Evolutionary conservation across 176 grass and related monocot species (phyloP).

Genomic region (Carex myosuroides): DNA sequence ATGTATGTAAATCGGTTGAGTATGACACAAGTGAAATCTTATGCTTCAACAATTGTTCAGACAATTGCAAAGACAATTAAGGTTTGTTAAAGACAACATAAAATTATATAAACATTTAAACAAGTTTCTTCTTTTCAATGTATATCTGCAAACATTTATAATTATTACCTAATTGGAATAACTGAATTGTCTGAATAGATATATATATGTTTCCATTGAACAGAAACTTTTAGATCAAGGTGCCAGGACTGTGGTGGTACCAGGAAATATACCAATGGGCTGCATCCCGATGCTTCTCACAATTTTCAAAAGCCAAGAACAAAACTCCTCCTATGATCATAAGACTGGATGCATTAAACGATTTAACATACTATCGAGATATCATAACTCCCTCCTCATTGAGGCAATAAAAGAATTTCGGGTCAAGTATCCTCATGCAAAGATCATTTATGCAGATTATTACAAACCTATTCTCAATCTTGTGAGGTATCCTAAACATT

Average conservation of each 20-base stretch:
- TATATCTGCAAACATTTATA: neutral
- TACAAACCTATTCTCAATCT: constrained; percentile 55
- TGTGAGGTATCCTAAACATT: constrained; percentile 38
- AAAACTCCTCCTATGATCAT: constrained; percentile 35
- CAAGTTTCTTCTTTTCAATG: neutral
- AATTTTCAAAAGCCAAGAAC: constrained; percentile 35
- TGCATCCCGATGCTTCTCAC: constrained; percentile 70
- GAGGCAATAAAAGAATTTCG: constrained; percentile 40
- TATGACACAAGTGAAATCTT: neutral
- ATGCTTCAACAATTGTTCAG: constrained; percentile 19
- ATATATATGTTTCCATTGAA: neutral
- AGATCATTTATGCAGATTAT: constrained; percentile 78
- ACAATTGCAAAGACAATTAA: constrained; percentile 27
- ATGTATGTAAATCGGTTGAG: neutral
- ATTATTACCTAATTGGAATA: neutral
- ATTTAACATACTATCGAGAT: constrained; percentile 44
- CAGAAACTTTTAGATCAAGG: constrained; percentile 46
- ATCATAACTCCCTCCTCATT: constrained; percentile 63
- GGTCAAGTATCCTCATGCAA: constrained; percentile 26
- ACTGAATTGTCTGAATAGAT: neutral
- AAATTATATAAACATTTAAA: neutral
- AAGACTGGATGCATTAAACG: constrained; percentile 65
- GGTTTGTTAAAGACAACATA: constrained; percentile 6
- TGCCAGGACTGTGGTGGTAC: constrained; percentile 53
- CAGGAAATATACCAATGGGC: constrained; percentile 58